Evolutionary conservation across 139 green algal species (phyloP).

Genomic region (Chlorella sp.): DNA sequence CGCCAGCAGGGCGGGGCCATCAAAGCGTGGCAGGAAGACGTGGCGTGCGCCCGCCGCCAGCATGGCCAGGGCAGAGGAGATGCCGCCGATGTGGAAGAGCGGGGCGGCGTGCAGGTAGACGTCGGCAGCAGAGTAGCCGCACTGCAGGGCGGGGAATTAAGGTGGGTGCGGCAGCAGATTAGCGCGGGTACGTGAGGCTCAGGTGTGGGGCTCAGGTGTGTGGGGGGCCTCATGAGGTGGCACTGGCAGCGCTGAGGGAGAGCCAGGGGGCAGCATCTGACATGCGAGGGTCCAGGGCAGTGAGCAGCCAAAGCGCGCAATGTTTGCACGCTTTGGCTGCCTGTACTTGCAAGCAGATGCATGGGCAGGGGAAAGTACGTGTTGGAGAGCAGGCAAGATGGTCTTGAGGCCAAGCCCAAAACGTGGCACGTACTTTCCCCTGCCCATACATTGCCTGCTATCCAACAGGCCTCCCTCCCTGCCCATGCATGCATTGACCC

Average conservation of each 20-base stretch:
- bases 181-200: no score
- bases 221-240: background rate
- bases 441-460: background rate
- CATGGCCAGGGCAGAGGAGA: slow-evolving; percentile 81
- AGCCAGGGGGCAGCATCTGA: no score
- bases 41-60: slow-evolving; percentile 77
- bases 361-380: no score
- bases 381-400: no score
- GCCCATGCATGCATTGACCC: background rate
- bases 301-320: no score
- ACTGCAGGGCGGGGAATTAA: slow-evolving; percentile 6
- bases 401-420: no score
- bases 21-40: slow-evolving; percentile 54
- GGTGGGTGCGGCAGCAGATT: background rate
- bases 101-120: slow-evolving; percentile 89
- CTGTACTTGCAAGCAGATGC: no score
- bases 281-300: no score
- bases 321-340: no score
- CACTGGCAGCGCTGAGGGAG: no score
- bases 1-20: slow-evolving; percentile 13
- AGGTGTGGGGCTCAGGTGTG: no score
- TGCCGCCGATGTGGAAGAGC: slow-evolving; percentile 90
- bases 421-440: no score
- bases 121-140: slow-evolving; percentile 75
- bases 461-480: background rate